Conservation (phyloP, 768 basidiomycete species). For the Collybia nuda region DNA sequence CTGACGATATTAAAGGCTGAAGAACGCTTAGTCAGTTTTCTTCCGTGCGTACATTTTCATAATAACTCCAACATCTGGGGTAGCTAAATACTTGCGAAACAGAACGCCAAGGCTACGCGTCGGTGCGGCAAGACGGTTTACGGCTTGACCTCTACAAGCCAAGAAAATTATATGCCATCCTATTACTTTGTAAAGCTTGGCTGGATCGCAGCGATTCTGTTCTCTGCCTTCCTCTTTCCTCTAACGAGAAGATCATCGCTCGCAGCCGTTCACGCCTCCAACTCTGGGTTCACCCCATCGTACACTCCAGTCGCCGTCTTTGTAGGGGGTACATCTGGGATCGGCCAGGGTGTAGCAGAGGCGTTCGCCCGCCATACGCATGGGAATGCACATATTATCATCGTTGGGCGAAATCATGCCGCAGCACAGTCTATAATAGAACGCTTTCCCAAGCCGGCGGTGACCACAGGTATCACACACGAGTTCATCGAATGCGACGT, state of each 20-base stretch:
- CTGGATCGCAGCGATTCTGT: too few relatives aligned
- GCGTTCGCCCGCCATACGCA: conserved; percentile 45
- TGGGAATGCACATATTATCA: conserved; percentile 51
- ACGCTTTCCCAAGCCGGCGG: conserved; percentile 30
- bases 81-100: too few relatives aligned
- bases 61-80: too few relatives aligned
- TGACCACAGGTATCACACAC: conserved; percentile 20
- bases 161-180: not conserved
- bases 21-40: too few relatives aligned
- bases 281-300: conserved; percentile 25
- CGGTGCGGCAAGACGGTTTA: too few relatives aligned
- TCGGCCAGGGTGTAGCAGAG: conserved; percentile 46
- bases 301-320: conserved; percentile 35
- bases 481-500: conserved; percentile 57
- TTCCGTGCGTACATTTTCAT: too few relatives aligned
- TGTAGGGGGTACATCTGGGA: conserved; percentile 47
- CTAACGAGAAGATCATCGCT: not conserved
- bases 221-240: too few relatives aligned
- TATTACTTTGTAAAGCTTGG: not conserved
- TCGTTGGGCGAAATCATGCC: conserved; percentile 50
- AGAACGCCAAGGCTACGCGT: too few relatives aligned
- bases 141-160: too few relatives aligned
- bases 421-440: conserved; percentile 46
- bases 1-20: too few relatives aligned
- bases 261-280: conserved; percentile 17